phyloP scores from a whole-genome alignment of 139 green algal species.

The Microglena sp. region DNA sequence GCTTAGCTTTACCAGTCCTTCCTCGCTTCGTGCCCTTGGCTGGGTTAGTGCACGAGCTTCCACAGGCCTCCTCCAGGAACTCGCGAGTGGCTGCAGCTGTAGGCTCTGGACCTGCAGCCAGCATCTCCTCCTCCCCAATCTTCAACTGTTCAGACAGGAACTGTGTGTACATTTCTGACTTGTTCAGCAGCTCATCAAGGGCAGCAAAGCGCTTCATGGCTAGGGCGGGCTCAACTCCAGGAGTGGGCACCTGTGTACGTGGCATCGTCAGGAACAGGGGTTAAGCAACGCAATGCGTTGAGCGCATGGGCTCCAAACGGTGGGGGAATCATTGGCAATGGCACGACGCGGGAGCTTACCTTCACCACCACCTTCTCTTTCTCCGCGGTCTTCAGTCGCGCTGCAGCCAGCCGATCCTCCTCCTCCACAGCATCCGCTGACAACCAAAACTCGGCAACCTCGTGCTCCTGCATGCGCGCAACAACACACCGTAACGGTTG shows the following conservation, averaged over 20 bases:
- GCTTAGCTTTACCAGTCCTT: neutral
- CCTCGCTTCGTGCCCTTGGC: conserved; percentile 4
- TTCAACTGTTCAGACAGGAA: conserved; percentile 85
- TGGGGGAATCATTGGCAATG: no score
- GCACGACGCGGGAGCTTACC: neutral
- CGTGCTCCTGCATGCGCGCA: conserved; percentile 27
- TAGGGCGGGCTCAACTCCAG: neutral
- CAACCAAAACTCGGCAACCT: conserved; percentile 36
- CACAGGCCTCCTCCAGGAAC: neutral
- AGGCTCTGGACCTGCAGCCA: conserved; percentile 13
- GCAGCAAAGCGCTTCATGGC: neutral
- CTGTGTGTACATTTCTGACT: conserved; percentile 70
- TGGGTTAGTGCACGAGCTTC: neutral
- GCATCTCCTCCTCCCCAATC: neutral
- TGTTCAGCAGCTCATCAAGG: conserved; percentile 35
- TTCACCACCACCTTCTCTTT: conserved; percentile 16
- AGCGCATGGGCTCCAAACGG: neutral
- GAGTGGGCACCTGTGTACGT: neutral
- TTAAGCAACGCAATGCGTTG: neutral
- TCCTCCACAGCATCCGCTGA: conserved; percentile 43
- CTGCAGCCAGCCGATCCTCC: conserved; percentile 45
- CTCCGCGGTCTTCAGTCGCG: conserved; percentile 32
- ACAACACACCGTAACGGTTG: neutral
- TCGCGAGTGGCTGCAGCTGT: conserved; percentile 3
- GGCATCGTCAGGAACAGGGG: neutral